Base-by-base conservation (phyloP, 108 stramenopile species). In the Cyclotella baltica region DNA sequence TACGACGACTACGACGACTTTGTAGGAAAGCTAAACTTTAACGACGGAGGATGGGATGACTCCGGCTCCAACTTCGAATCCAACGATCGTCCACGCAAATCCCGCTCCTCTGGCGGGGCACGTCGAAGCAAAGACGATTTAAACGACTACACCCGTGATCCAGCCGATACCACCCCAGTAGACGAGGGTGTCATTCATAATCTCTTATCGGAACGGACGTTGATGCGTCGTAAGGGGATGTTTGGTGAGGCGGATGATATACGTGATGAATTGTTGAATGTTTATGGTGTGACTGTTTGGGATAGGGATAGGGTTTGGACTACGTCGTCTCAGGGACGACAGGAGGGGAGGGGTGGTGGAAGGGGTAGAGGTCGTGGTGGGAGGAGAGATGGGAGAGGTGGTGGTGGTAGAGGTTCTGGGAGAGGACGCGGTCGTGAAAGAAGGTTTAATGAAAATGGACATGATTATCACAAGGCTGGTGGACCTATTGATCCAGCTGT, bases 181-280 rank as follows among this genome's bases (percentile, higher is more conserved):
- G 75, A 89, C 34, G 80, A 78, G 62, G 64, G 57, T 18, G 66
- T 75, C 5, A 86, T 95, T 19, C 72, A 88, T 27, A 59, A 64
- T 15, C 36, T 95, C 22, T 23, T 93, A 3, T 52, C 67, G 1
- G 75, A 84, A n/a, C 77, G 93, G 10, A 28, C 76, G 16, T 25
- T 72, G n/a, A 83, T 81, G 33, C 79, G 85, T 27, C 67, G 67
- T 22, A 53, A 40, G 16, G 50, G 90, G 13, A 62, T 81, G 59
- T 94, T 84, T 75, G 85, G 90, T 27, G 80, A 77, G n/a, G 93
- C 93, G n/a, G 93, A 94, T 77, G 85, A 67, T 23, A 81, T 92
- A 62, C 77, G 90, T 3, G 91, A 91, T 63, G 57, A 82, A 34
- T 75, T 94, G 23, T 46, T 83, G 86, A 66, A 64, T 36, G 86